Conservation (phyloP, 306 rosid genomes). For the Sophora flavescens region DNA sequence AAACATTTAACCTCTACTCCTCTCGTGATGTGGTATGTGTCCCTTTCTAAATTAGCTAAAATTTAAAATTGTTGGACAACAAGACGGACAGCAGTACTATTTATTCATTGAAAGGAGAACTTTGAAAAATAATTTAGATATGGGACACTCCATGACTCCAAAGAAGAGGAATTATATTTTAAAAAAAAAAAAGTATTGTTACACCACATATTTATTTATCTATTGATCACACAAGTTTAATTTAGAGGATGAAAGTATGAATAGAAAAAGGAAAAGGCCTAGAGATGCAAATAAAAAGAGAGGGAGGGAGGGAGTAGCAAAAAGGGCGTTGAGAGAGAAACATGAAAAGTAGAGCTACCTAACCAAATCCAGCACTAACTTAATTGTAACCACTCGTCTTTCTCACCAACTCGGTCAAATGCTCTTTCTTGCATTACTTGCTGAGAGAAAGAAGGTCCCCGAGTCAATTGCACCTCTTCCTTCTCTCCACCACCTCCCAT, state of each 20-base stretch:
- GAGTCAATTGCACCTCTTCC: conserved; percentile 64
- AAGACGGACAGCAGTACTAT: neutral
- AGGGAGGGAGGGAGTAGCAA: neutral
- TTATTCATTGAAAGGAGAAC: too few relatives aligned
- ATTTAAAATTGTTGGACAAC: neutral
- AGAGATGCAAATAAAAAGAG: neutral
- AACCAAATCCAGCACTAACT: conserved; percentile 68
- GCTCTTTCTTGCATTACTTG: conserved; percentile 50
- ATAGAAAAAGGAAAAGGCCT: neutral
- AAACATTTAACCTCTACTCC: too few relatives aligned
- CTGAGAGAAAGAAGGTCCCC: conserved; percentile 53
- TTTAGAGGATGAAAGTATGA: neutral
- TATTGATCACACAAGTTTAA: too few relatives aligned
- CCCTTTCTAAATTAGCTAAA: neutral
- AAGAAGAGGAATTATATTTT: too few relatives aligned
- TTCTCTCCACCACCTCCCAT: conserved; percentile 59
- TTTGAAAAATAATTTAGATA: neutral
- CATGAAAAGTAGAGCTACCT: conserved; percentile 54
- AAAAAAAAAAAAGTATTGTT: too few relatives aligned
- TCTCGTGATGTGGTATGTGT: neutral
- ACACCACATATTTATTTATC: too few relatives aligned
- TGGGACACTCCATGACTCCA: neutral
- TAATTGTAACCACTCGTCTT: conserved; percentile 69
- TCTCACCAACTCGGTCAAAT: conserved; percentile 85
- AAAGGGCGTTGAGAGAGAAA: neutral